phyloP scores from a whole-genome alignment of 140 eudicot genomes.

The Bidens hawaiensis region DNA sequence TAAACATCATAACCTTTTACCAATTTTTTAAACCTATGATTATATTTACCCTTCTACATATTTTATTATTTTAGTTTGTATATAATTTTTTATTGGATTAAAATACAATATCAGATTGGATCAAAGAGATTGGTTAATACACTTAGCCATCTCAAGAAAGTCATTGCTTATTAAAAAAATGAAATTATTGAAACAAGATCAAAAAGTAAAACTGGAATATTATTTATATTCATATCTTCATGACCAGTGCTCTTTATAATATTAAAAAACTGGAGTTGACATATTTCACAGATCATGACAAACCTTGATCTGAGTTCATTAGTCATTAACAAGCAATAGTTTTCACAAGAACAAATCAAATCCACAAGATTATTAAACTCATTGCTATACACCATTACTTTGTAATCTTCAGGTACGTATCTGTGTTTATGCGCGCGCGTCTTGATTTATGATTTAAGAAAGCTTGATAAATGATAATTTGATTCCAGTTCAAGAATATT shows the following conservation, averaged over 20 bases:
- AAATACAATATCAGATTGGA: neutral
- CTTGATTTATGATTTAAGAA: neutral
- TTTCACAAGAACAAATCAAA: neutral
- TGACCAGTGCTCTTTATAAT: neutral
- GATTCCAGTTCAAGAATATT: neutral
- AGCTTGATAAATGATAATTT: neutral
- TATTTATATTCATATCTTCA: neutral
- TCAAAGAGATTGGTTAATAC: neutral
- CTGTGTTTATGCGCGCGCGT: neutral
- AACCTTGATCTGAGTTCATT: slow-evolving; percentile 17
- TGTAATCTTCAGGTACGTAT: slow-evolving; percentile 15
- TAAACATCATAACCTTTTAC: too few relatives aligned
- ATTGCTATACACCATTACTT: neutral
- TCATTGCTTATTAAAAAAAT: slow-evolving; percentile 11
- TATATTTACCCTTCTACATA: neutral
- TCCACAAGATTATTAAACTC: neutral
- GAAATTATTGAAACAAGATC: slow-evolving; percentile 15
- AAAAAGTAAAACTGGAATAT: slow-evolving; percentile 11
- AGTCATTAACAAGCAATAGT: neutral
- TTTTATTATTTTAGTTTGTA: too few relatives aligned
- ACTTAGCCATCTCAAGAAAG: slow-evolving; percentile 15
- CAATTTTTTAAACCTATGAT: neutral
- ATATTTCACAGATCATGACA: slow-evolving; percentile 14
- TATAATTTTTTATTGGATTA: too few relatives aligned
- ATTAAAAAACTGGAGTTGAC: neutral